phyloP scores from a whole-genome alignment of 2,329 filamentous ascomycete species.

The Aspergillus sp. region DNA sequence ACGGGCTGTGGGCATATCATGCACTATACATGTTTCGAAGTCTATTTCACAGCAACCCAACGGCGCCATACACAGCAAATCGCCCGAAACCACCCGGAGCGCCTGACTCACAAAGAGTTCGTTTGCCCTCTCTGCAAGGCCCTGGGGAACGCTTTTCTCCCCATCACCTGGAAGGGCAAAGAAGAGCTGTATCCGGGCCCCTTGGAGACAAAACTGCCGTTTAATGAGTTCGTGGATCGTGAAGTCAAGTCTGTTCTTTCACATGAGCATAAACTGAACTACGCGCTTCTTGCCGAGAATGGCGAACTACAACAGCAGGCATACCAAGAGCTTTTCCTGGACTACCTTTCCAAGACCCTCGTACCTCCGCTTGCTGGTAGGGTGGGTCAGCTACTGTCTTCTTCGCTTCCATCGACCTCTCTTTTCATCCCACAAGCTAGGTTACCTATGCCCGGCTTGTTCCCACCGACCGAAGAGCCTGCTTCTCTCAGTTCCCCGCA shows the following conservation, averaged over 20 bases:
- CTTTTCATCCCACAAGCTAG: constrained; percentile 30
- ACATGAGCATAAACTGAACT: constrained; percentile 51
- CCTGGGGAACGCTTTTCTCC: constrained; percentile 89
- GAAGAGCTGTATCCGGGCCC: constrained; percentile 78
- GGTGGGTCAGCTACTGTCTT: constrained; percentile 34
- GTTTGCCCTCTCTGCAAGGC: constrained; percentile 97
- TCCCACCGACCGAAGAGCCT: constrained; percentile 36
- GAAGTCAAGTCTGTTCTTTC: constrained; percentile 54
- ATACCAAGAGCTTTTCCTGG: constrained; percentile 51
- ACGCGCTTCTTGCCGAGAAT: constrained; percentile 41
- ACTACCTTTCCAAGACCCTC: constrained; percentile 53
- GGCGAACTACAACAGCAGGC: constrained; percentile 32
- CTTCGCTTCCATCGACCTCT: constrained; percentile 27
- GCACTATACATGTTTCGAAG: constrained; percentile 94
- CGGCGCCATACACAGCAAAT: constrained; percentile 89
- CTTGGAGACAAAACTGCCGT: constrained; percentile 60
- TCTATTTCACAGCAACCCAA: constrained; percentile 80
- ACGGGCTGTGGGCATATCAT: constrained; percentile 97
- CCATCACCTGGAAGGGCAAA: constrained; percentile 91
- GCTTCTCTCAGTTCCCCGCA: constrained; percentile 32
- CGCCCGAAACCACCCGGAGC: constrained; percentile 88
- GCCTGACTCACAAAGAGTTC: constrained; percentile 77
- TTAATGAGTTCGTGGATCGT: constrained; percentile 68
- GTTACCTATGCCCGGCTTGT: constrained; percentile 40
- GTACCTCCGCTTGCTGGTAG: constrained; percentile 50